Conservation (phyloP, 2,329 filamentous ascomycete genomes). For the Eutypella sp. region DNA sequence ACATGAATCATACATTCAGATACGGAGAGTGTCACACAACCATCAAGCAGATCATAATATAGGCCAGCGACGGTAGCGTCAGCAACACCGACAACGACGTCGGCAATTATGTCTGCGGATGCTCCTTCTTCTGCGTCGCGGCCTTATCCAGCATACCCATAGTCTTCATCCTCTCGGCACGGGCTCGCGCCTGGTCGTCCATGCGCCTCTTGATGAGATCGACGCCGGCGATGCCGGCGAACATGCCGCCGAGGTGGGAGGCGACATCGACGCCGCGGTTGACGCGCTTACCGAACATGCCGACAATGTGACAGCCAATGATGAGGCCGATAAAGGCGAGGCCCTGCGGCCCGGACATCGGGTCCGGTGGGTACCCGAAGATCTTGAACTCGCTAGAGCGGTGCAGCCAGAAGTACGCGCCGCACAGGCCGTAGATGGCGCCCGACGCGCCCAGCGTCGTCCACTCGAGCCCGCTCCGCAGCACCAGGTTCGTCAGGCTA, state of each 20-base stretch:
- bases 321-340: constrained; percentile 49
- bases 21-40: too few species aligned
- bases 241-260: constrained; percentile 49
- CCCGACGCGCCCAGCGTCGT: constrained; percentile 64
- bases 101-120: neutral
- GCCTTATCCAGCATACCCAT: constrained; percentile 16
- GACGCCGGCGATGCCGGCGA: constrained; percentile 39
- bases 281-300: constrained; percentile 37
- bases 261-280: constrained; percentile 43
- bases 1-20: too few species aligned
- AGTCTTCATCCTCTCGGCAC: constrained; percentile 19
- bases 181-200: constrained; percentile 18
- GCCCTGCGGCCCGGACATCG: constrained; percentile 47
- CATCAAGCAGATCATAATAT: too few species aligned
- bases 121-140: constrained; percentile 8
- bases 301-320: constrained; percentile 45
- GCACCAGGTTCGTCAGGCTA: constrained; percentile 48
- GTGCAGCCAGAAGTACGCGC: constrained; percentile 58
- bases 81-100: too few species aligned
- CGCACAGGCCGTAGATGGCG: constrained; percentile 55
- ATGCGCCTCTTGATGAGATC: constrained; percentile 29
- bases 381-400: constrained; percentile 52
- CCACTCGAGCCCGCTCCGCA: constrained; percentile 38
- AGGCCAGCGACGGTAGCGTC: too few species aligned
- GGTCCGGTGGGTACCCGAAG: constrained; percentile 52